Evolutionary conservation across 2,329 filamentous ascomycete species (phyloP), one percentile per base, ranked within the genome.

Genomic region (Didymella glomerata): DNA sequence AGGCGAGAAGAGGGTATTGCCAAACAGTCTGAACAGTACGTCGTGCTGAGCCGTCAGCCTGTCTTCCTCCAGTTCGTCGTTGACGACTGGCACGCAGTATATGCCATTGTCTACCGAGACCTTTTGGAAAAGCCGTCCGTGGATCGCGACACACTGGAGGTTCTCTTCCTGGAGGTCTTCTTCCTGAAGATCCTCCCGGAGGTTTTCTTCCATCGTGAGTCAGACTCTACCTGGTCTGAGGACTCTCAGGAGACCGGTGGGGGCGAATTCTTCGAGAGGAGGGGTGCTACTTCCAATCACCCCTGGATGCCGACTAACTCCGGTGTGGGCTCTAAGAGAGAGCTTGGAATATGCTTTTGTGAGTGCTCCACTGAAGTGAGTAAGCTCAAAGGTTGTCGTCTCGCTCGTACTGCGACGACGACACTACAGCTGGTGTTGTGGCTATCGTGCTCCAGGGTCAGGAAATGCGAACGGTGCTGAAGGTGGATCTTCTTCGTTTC

Each of bases 81-180:
- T 65, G 42, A 66, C 69, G 38, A 77, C 73, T 5, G 77, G 77
- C 11, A 76, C 76, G 48, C 72, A 76, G 62, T 79, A 79, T 63
- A 79, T 75, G 28, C 61, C 54, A 27, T 75, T 67, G 48, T 77
- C 72, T 40, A 79, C 64, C 11, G 77, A 78, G 42, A 68, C 68
- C 46, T 72, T 75, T 60, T 79, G 77, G 60, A 78, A 78, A 9
- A 73, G 56, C 32, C 77, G 69, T n/a, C 76, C 76, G 52, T 77
- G 70, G 41, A 78, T 66, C 40, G 65, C 67, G 30, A 78, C 71
- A 58, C 60, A 65, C 48, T 66, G 53, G 20, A 61, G 51, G 18
- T 70, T 66, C 20, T 65, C 61, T 20, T 64, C 61, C 68, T 32
- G 53, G 24, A 61, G 51, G 18, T 70, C 67, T 18, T 65, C 61